Conservation (phyloP, 805 yeast species). For the Teunomyces tritomae region DNA sequence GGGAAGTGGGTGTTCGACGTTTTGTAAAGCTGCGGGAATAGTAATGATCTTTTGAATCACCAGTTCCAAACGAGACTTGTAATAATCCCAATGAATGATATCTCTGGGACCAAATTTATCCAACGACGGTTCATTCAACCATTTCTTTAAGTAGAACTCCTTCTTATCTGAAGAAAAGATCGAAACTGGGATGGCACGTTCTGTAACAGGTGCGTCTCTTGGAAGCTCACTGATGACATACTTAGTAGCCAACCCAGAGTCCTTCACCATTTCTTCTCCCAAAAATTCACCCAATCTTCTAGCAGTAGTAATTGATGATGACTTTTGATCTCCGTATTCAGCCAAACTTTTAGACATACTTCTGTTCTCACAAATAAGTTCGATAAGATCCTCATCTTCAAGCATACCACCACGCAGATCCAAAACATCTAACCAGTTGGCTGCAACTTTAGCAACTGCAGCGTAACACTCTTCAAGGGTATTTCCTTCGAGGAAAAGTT, state of each 20-base stretch:
- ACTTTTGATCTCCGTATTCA: slow-evolving; percentile 87
- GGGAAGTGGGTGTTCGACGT: slow-evolving; percentile 87
- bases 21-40: slow-evolving; percentile 95
- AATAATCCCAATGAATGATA: slow-evolving; percentile 91
- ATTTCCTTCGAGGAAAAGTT: slow-evolving; percentile 82
- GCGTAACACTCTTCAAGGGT: slow-evolving; percentile 76
- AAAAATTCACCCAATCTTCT: slow-evolving; percentile 88
- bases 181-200: slow-evolving; percentile 94
- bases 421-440: slow-evolving; percentile 92
- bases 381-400: slow-evolving; percentile 92
- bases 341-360: slow-evolving; percentile 89
- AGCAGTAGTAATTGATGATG: slow-evolving; percentile 95
- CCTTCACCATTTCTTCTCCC: slow-evolving; percentile 95
- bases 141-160: slow-evolving; percentile 70
- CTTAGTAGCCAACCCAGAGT: slow-evolving; percentile 92
- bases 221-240: slow-evolving; percentile 88
- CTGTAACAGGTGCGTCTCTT: slow-evolving; percentile 83
- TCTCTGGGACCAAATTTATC: slow-evolving; percentile 83
- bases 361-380: slow-evolving; percentile 92
- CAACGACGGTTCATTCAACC: slow-evolving; percentile 79
- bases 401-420: slow-evolving; percentile 83
- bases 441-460: slow-evolving; percentile 90
- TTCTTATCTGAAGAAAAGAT: slow-evolving; percentile 90
- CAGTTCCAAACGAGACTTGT: slow-evolving; percentile 84
- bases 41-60: slow-evolving; percentile 93